Evolutionary conservation across 805 yeast genomes (phyloP), one percentile per base, ranked within the genome.

Genomic region (Sugiyamaella qingdaonensis): DNA sequence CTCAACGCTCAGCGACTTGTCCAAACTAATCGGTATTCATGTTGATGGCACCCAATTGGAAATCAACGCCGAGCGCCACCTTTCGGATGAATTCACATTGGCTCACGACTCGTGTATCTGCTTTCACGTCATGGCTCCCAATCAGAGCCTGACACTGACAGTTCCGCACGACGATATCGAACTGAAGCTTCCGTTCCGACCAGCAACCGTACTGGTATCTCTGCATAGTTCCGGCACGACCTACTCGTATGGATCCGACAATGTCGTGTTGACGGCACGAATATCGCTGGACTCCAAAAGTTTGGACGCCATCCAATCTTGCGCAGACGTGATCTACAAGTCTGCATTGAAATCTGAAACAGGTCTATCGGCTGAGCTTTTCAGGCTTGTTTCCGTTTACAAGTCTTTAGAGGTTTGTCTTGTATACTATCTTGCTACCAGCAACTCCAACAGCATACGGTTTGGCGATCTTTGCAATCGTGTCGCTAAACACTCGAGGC

Each of bases 391-490:
- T 19, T 52, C 54, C 10, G 47, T 58, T 5, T 59, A 65, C 31
- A 44, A 45, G 10, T 62, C 65, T 16, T 54, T 64, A 11, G 68
- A 64, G 34, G 49, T 58, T 19, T 46, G 56, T 35, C 49, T 58
- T 10, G 51, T 60, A 31, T 54, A 54, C 33, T 57, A 58, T 49
- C 62, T 59, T 46, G 56, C 64, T 34, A 57, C 59, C 18, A 58
- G 61, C 10, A 32, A 59, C 24, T 51, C 57, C 4, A 54, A 53
- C n/a, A 61, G 62, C 1, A 52, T 67, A 42, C 46, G 54, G n/a
- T 55, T 65, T 9, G 49, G 45, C 2, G 52, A 48, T 18, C 57
- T 67, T 33, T 39, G 51, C 10, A 35, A 46, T 10, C 55, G 64
- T 3, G 59, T 64, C 4, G 56, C 53, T 11, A 54, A 51, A 10